Base-by-base conservation (phyloP, 768 basidiomycete genomes). In the Tylopilus sp. region DNA sequence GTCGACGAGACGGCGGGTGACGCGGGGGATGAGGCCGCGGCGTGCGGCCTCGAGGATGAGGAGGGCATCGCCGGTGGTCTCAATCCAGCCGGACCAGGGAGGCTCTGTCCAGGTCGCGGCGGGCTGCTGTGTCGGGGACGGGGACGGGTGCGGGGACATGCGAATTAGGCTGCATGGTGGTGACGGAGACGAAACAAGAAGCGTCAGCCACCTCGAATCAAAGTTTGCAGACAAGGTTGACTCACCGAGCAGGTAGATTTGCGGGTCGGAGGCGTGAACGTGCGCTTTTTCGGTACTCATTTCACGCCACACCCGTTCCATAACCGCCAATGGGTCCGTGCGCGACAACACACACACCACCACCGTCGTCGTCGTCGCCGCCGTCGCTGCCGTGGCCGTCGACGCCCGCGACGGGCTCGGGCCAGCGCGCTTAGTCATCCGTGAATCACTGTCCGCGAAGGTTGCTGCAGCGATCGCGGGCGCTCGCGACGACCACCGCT, bases 1-100 rank as follows among this genome's bases (percentile, higher is more conserved):
- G 67, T 97, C 95, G 56, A 93, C 90, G 46, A 98, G 82, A 36
- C 95, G 84, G 37, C 95, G 83, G 30, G 93, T 95, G 22, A 98
- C 91, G 52, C 92, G 80, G 10, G 94, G 94, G 33, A 97, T 93
- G 62, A 94, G 81, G 24, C 93, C 93, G 29, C 89, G 79, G 45
- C 89, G 80, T 34, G 93, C 93, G 8, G 94, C 95, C 66, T 98
- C 95, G 66, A 98, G 89, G 69, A 98, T 89, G 67, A 98, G 84
- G n/a, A 98, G 81, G 8, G 94, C 93, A 72, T 98, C 95, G 62
- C 88, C 87, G 0, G 95, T 97, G 4, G 92, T 90, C 68, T 94
- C 92, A 76, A 98, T 92, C 84, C 89, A 97, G 19, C 95, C 95
- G 12, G 83, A 85, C 86, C 90, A 95, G 2, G 92, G 93, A 0